phyloP scores from a whole-genome alignment of 192 early-diverging fungal species.

The Piromyces sp. region DNA sequence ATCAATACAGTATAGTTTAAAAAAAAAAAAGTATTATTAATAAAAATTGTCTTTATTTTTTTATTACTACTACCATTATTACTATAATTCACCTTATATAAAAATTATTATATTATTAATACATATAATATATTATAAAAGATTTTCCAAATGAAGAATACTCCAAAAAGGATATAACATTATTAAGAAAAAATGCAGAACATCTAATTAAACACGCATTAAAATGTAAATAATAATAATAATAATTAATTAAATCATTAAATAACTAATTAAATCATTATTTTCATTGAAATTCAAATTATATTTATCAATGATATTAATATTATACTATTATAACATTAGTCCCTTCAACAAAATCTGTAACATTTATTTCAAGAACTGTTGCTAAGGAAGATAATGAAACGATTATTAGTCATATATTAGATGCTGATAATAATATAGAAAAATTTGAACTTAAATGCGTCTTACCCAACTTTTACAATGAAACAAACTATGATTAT shows the following conservation, averaged over 20 bases:
- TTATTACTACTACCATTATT: no score
- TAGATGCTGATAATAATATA: constrained; percentile 3
- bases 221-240: constrained; percentile 8
- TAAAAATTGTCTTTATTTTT: no score
- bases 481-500: background rate
- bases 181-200: constrained; percentile 12
- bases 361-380: background rate
- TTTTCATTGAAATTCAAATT: no score
- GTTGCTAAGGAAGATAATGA: background rate
- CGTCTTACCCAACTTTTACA: constrained; percentile 19
- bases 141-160: constrained; percentile 16
- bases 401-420: background rate
- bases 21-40: no score
- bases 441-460: constrained; percentile 20
- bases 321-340: no score
- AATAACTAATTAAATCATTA: no score
- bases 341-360: background rate
- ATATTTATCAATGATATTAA: no score
- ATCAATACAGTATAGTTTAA: no score
- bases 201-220: background rate
- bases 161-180: constrained; percentile 22
- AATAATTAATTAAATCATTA: no score
- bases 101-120: no score
- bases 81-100: no score
- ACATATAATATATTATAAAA: no score